Evolutionary conservation across 2,329 filamentous ascomycete genomes (phyloP).

Genomic region (Pseudogymnoascus sp.): DNA sequence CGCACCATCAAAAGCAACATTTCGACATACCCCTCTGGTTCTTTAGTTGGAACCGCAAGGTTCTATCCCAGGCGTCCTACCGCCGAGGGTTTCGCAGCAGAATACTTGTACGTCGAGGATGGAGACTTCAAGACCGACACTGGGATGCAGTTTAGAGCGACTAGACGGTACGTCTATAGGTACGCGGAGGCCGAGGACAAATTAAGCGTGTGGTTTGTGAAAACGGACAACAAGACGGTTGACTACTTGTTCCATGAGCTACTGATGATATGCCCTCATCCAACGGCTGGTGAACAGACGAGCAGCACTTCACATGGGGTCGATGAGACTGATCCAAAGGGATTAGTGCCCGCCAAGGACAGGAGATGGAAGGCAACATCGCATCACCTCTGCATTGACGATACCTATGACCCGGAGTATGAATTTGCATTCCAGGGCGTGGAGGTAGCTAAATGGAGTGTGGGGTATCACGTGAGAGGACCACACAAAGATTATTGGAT

Average conservation of each 20-base stretch:
- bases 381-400: conserved; percentile 61
- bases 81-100: conserved; percentile 27
- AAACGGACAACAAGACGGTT: conserved; percentile 49
- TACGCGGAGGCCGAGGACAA: conserved; percentile 52
- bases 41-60: conserved; percentile 53
- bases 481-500: conserved; percentile 68
- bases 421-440: conserved; percentile 55
- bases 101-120: conserved; percentile 63
- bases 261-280: conserved; percentile 43
- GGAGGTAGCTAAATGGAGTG: conserved; percentile 47
- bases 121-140: conserved; percentile 53
- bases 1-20: conserved; percentile 46
- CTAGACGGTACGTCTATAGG: conserved; percentile 62
- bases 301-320: background rate
- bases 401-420: conserved; percentile 63
- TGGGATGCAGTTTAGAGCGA: conserved; percentile 42
- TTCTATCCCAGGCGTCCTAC: conserved; percentile 58
- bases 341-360: background rate
- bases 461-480: conserved; percentile 59
- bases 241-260: conserved; percentile 71
- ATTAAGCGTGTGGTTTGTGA: conserved; percentile 67
- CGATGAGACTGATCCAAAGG: background rate
- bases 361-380: conserved; percentile 51
- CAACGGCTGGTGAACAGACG: conserved; percentile 13
- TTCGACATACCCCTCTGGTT: conserved; percentile 52